Evolutionary conservation across 176 grass and related monocot species (phyloP).

Genomic region (Rhipidocladum racemiflorum): DNA sequence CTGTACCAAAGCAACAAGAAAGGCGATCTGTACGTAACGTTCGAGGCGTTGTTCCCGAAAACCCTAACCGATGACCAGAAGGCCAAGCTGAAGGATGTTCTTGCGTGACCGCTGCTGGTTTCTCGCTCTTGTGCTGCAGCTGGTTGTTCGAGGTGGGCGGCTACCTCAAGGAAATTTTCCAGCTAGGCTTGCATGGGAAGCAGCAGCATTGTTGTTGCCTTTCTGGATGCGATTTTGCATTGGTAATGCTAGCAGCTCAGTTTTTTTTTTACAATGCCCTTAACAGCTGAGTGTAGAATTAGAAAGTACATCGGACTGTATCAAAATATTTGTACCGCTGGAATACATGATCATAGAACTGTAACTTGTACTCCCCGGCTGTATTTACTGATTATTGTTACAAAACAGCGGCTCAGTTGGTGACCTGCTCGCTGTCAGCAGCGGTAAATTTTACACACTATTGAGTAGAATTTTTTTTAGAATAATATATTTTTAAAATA

Average conservation of each 20-base stretch:
- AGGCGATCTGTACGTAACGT: constrained; percentile 75
- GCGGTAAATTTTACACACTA: not conserved
- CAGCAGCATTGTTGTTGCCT: constrained; percentile 1
- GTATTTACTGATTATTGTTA: not conserved
- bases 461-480: no score
- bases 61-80: constrained; percentile 77
- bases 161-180: constrained; percentile 42
- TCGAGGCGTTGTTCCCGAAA: constrained; percentile 85
- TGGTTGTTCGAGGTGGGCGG: constrained; percentile 23
- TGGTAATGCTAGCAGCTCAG: constrained; percentile 24
- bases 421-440: not conserved
- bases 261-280: not conserved
- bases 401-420: not conserved
- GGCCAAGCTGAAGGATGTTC: constrained; percentile 73
- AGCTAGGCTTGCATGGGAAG: constrained; percentile 26
- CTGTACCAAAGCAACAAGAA: constrained; percentile 89
- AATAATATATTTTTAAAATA: no score
- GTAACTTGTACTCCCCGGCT: not conserved
- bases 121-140: not conserved
- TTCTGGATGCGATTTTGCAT: constrained; percentile 17
- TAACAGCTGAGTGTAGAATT: constrained; percentile 42
- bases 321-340: constrained; percentile 33
- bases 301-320: constrained; percentile 33
- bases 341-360: constrained; percentile 29
- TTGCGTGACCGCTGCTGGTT: constrained; percentile 34